Conservation (phyloP, 805 yeast species). For the Yarrowia phangngaensis region DNA sequence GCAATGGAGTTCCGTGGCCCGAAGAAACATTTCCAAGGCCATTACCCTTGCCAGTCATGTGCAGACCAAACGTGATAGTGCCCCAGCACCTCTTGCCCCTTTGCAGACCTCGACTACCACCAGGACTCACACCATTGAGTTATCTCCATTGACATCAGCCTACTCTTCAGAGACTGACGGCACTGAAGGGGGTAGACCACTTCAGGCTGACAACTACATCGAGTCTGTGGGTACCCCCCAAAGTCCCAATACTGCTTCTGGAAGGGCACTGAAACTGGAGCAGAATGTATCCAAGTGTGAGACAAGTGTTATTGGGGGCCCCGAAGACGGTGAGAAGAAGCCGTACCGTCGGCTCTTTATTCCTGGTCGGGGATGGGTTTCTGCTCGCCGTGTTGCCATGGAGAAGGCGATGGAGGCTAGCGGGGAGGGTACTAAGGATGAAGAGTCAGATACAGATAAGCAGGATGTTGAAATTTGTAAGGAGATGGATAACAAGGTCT, state of each 20-base stretch:
- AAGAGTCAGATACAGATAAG: not conserved
- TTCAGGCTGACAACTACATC: slow-evolving; percentile 10
- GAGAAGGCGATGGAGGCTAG: slow-evolving; percentile 27
- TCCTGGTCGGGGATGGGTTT: slow-evolving; percentile 35
- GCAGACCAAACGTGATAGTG: not conserved
- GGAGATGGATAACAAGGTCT: too few species aligned
- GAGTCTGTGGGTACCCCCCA: slow-evolving; percentile 13
- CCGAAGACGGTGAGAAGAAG: slow-evolving; percentile 31
- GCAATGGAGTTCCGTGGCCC: slow-evolving; percentile 20
- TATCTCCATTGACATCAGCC: slow-evolving; percentile 17
- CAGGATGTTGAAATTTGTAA: not conserved
- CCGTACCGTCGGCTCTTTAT: slow-evolving; percentile 34
- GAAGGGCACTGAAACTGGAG: slow-evolving; percentile 19
- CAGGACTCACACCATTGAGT: slow-evolving; percentile 16
- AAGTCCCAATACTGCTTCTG: slow-evolving; percentile 5
- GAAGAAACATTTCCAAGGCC: slow-evolving; percentile 15
- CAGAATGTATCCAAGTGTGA: slow-evolving; percentile 7
- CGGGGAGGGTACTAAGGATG: not conserved
- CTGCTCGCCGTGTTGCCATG: slow-evolving; percentile 31
- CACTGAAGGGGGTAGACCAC: too few species aligned
- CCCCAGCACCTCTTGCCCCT: slow-evolving; percentile 4
- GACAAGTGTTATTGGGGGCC: slow-evolving; percentile 12
- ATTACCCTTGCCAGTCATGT: slow-evolving; percentile 10
- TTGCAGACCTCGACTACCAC: slow-evolving; percentile 1
- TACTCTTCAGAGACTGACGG: slow-evolving; percentile 22